phyloP scores from a whole-genome alignment of 768 basidiomycete genomes.

The Termitomyces heimii region DNA sequence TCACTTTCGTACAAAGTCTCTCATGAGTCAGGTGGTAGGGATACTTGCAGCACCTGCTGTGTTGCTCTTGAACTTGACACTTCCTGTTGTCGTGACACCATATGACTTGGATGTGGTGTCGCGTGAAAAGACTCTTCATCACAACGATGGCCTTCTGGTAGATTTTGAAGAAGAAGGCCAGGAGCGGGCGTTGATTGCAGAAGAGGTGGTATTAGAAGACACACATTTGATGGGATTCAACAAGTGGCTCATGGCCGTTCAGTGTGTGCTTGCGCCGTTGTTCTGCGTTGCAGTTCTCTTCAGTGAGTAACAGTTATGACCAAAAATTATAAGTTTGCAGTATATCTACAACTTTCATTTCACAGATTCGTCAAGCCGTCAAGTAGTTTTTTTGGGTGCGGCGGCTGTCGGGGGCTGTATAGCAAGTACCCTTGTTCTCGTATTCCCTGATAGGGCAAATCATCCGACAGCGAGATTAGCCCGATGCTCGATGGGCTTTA shows the following conservation, averaged over 20 bases:
- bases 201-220: constrained; percentile 67
- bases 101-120: constrained; percentile 29
- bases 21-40: constrained; percentile 65
- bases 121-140: constrained; percentile 33
- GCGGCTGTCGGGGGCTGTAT: constrained; percentile 49
- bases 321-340: neutral
- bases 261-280: constrained; percentile 78
- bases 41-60: constrained; percentile 86
- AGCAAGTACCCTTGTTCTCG: constrained; percentile 47
- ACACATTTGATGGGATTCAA: constrained; percentile 61
- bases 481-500: constrained; percentile 87
- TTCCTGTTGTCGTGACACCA: constrained; percentile 81
- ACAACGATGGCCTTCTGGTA: constrained; percentile 40
- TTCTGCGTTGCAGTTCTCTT: constrained; percentile 76
- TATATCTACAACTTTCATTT: neutral
- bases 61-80: constrained; percentile 76
- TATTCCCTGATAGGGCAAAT: constrained; percentile 55
- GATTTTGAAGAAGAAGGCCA: constrained; percentile 76
- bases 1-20: constrained; percentile 62
- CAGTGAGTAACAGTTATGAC: constrained; percentile 51
- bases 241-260: constrained; percentile 81
- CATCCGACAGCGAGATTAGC: constrained; percentile 54
- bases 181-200: constrained; percentile 64
- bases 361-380: constrained; percentile 39
- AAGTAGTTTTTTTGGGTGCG: constrained; percentile 48